phyloP scores from a whole-genome alignment of 768 basidiomycete species.

The Cystofilobasidium ferigula region DNA sequence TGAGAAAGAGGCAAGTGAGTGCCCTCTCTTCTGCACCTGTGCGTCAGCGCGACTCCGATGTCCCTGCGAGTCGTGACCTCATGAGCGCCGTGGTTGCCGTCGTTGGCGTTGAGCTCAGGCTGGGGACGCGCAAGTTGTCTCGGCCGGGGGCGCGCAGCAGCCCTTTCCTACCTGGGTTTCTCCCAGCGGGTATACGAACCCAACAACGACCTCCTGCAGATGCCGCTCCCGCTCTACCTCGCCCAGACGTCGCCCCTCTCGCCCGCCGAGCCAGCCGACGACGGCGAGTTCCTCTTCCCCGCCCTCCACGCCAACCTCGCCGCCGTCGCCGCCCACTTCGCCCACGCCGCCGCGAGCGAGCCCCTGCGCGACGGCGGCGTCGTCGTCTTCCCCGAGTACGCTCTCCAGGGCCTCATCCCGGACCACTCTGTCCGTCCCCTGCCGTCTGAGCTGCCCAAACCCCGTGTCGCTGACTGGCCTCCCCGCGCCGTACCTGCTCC shows the following conservation, averaged over 20 bases:
- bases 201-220: not conserved
- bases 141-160: too few relatives aligned
- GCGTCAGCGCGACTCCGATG: too few relatives aligned
- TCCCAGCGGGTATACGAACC: too few relatives aligned
- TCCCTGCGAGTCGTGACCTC: too few relatives aligned
- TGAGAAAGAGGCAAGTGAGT: too few relatives aligned
- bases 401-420: slow-evolving; percentile 12
- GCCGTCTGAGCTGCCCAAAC: too few relatives aligned
- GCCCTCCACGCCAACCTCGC: not conserved
- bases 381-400: slow-evolving; percentile 15
- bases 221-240: slow-evolving; percentile 2
- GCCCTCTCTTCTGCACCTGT: too few relatives aligned
- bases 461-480: too few relatives aligned
- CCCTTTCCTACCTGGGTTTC: too few relatives aligned
- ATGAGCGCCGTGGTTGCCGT: too few relatives aligned
- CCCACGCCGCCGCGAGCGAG: not conserved
- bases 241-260: slow-evolving; percentile 16
- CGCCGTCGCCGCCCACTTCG: not conserved
- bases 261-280: not conserved
- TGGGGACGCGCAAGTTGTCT: too few relatives aligned
- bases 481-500: not conserved
- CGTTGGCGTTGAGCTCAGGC: too few relatives aligned
- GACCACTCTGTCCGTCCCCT: not conserved
- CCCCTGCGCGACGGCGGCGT: not conserved
- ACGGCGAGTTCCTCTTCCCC: slow-evolving; percentile 8